Evolutionary conservation across 208 protist species (phyloP).

Genomic region (Acanthamoeba royreba): DNA sequence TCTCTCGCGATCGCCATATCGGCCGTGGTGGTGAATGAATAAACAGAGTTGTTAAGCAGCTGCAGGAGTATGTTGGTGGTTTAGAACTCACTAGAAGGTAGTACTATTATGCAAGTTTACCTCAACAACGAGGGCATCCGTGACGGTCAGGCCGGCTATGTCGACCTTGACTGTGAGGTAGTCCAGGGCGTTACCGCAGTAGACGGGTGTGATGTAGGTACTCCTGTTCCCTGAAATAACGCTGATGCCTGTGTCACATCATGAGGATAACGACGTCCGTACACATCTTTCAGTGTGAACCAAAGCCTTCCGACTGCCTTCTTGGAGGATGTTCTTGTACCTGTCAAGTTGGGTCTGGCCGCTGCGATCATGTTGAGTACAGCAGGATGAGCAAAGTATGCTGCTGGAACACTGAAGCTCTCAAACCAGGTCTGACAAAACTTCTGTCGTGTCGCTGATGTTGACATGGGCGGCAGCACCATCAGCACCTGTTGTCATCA

Average conservation of each 20-base stretch:
- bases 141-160: neutral
- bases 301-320: too few relatives aligned
- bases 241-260: neutral
- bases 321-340: too few relatives aligned
- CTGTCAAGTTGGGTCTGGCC: neutral
- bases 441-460: neutral
- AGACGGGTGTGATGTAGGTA: neutral
- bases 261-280: neutral
- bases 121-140: neutral
- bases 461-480: neutral
- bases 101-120: neutral
- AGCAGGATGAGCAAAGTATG: neutral
- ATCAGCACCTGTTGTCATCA: neutral
- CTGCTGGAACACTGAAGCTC: neutral
- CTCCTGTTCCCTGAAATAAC: neutral
- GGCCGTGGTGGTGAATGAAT: slow-evolving; percentile 92
- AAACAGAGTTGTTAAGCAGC: slow-evolving; percentile 87
- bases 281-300: neutral
- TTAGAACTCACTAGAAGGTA: neutral
- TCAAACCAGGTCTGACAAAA: neutral
- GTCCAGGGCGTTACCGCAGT: neutral
- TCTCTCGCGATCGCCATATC: slow-evolving; percentile 94
- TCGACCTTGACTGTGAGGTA: neutral
- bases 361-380: neutral
- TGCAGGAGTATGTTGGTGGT: slow-evolving; percentile 82